Conservation (phyloP, 441 rosid species). For the Hura crepitans region DNA sequence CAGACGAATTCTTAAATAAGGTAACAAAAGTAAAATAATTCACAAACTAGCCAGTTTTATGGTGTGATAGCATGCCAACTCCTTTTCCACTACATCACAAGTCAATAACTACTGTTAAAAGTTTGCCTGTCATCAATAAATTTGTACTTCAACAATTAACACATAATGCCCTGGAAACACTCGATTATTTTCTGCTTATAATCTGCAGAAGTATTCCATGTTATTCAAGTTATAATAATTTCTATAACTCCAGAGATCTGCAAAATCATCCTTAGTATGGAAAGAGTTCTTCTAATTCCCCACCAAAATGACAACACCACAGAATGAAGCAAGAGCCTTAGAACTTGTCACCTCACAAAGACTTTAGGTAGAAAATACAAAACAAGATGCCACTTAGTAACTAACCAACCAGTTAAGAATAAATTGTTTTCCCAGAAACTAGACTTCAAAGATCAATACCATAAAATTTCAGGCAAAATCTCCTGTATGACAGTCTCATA, state of each 20-base stretch:
- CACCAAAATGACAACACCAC: too few relatives aligned
- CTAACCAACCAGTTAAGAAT: too few relatives aligned
- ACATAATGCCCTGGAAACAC: not conserved
- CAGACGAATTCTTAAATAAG: not conserved
- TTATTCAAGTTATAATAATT: not conserved
- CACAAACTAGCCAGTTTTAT: not conserved
- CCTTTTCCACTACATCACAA: not conserved
- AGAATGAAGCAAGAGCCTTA: too few relatives aligned
- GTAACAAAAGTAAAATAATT: not conserved
- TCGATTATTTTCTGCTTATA: not conserved
- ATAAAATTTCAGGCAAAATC: too few relatives aligned
- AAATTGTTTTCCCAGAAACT: too few relatives aligned
- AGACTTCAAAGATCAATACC: too few relatives aligned
- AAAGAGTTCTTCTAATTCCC: not conserved
- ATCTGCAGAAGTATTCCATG: not conserved
- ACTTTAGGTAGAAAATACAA: too few relatives aligned
- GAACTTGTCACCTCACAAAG: too few relatives aligned
- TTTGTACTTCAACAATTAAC: not conserved
- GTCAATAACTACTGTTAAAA: not conserved
- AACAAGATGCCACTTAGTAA: too few relatives aligned
- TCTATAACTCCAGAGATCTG: not conserved
- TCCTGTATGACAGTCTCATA: too few relatives aligned
- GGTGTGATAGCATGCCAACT: not conserved
- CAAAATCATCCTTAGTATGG: not conserved
- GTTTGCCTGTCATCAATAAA: not conserved